These are phyloP conservation scores for Phyllachora maydis DNA, from an alignment of 2,329 filamentous ascomycete genomes.

Conservation along the genomic window DNA sequence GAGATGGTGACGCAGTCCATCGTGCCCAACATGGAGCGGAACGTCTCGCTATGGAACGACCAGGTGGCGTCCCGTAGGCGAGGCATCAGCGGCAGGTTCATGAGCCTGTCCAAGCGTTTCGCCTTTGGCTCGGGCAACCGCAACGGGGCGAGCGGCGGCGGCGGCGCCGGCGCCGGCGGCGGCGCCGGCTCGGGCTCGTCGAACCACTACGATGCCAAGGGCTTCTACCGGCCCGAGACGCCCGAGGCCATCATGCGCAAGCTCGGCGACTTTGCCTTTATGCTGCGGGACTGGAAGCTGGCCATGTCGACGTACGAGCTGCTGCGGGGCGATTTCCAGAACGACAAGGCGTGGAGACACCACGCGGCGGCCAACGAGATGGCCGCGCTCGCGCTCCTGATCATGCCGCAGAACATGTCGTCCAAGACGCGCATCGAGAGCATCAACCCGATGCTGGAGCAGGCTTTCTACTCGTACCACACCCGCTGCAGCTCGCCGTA, in stretches of 20 bases:
- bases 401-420: slow-evolving; percentile 51
- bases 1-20: slow-evolving; percentile 94
- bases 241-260: slow-evolving; percentile 86
- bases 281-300: slow-evolving; percentile 91
- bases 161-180: too few relatives aligned
- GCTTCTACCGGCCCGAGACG: slow-evolving; percentile 67
- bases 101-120: slow-evolving; percentile 83
- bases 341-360: slow-evolving; percentile 93
- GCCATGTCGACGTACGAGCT: slow-evolving; percentile 85
- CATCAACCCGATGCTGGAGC: slow-evolving; percentile 73
- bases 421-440: slow-evolving; percentile 63
- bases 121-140: slow-evolving; percentile 54
- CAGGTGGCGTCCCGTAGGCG: slow-evolving; percentile 80
- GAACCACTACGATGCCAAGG: slow-evolving; percentile 67
- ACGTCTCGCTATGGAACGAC: slow-evolving; percentile 86
- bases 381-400: slow-evolving; percentile 65
- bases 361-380: slow-evolving; percentile 92
- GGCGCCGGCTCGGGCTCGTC: slow-evolving; percentile 27
- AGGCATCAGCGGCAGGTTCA: slow-evolving; percentile 81
- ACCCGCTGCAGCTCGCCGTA: slow-evolving; percentile 66
- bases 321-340: slow-evolving; percentile 69
- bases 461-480: slow-evolving; percentile 79
- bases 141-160: slow-evolving; percentile 30
- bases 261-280: slow-evolving; percentile 85
- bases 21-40: slow-evolving; percentile 88